Conservation (phyloP, 208 protist species). For the Naegleria lovaniensis region DNA sequence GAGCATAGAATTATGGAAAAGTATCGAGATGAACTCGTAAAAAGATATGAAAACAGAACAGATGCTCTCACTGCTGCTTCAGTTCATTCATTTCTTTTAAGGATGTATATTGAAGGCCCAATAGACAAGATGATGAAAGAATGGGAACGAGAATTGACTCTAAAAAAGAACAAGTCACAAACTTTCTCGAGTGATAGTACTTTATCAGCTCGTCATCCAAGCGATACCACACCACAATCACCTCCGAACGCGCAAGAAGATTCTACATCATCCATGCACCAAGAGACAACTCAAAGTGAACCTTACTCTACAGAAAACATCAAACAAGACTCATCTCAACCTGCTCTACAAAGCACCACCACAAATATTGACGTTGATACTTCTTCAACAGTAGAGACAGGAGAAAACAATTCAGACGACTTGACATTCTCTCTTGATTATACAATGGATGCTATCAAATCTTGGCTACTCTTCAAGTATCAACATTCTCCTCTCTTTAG, state of each 20-base stretch:
- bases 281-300: too few relatives aligned
- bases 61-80: background rate
- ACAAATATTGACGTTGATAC: too few relatives aligned
- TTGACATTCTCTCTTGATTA: background rate
- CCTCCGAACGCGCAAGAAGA: too few relatives aligned
- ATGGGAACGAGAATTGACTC: background rate
- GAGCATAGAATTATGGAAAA: background rate
- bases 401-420: too few relatives aligned
- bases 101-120: background rate
- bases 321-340: too few relatives aligned
- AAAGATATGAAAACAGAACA: background rate
- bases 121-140: background rate
- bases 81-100: background rate
- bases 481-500: background rate
- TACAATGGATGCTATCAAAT: background rate
- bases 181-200: too few relatives aligned
- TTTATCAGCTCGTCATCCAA: too few relatives aligned
- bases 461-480: background rate
- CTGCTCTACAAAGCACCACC: too few relatives aligned
- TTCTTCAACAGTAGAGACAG: too few relatives aligned
- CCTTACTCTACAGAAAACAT: too few relatives aligned
- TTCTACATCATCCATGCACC: too few relatives aligned
- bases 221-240: too few relatives aligned
- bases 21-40: background rate
- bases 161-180: background rate